Evolutionary conservation across 2,329 filamentous ascomycete species (phyloP).

Genomic region (Botrytis elliptica): DNA sequence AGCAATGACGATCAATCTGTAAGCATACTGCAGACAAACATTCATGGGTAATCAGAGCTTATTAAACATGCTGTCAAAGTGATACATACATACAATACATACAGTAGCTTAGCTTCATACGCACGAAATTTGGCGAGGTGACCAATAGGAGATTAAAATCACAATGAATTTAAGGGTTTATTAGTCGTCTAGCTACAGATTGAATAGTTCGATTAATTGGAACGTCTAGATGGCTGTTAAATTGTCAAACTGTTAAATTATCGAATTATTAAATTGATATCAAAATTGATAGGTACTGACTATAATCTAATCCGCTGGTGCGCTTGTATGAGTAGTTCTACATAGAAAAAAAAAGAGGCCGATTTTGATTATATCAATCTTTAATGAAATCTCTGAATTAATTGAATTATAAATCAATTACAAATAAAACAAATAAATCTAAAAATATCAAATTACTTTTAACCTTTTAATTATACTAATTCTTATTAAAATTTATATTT

Average conservation of each 20-base stretch:
- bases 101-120: not conserved
- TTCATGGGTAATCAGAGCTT: not conserved
- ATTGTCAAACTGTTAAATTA: not conserved
- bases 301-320: not conserved
- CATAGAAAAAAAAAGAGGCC: too few species aligned
- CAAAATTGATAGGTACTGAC: not conserved
- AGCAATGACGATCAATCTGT: not conserved
- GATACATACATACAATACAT: not conserved
- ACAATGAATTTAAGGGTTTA: not conserved
- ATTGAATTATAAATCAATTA: too few species aligned
- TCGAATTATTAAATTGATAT: not conserved
- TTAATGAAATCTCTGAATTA: too few species aligned
- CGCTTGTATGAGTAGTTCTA: not conserved
- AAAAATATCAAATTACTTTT: too few species aligned
- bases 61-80: not conserved
- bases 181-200: not conserved
- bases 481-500: too few species aligned
- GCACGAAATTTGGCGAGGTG: not conserved
- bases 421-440: too few species aligned
- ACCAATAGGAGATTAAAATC: not conserved
- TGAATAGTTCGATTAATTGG: not conserved
- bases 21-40: not conserved
- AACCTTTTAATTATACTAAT: too few species aligned
- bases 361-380: too few species aligned
- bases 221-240: not conserved